phyloP scores from a whole-genome alignment of 495 filamentous ascomycete genomes.

The Viridothelium virens region DNA sequence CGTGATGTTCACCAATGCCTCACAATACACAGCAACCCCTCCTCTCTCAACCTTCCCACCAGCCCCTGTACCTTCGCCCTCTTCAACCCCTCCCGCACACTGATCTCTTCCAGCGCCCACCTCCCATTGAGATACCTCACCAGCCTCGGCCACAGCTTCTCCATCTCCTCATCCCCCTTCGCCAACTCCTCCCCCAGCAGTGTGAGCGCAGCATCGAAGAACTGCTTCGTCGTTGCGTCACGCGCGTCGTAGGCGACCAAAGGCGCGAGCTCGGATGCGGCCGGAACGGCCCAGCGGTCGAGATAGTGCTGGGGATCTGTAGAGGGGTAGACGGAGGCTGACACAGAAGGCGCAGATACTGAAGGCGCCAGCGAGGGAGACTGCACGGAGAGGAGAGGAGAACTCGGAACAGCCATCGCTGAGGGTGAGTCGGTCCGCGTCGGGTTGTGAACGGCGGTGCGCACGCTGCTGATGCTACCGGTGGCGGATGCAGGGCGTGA shows the following conservation, averaged over 20 bases:
- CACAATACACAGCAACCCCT: conserved; percentile 39
- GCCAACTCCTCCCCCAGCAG: conserved; percentile 11
- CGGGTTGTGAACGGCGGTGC: conserved; percentile 4
- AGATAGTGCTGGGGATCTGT: conserved; percentile 11
- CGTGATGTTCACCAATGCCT: conserved; percentile 47
- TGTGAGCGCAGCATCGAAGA: conserved; percentile 18
- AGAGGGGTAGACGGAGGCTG: not conserved
- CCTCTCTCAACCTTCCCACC: conserved; percentile 53
- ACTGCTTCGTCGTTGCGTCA: not conserved
- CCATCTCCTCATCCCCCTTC: conserved; percentile 31
- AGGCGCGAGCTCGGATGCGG: not conserved
- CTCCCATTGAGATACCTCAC: conserved; percentile 81
- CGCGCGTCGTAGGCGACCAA: not conserved
- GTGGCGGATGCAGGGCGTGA: conserved; percentile 1
- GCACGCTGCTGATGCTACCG: conserved; percentile 2
- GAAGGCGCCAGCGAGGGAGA: conserved; percentile 3
- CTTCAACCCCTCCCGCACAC: conserved; percentile 72
- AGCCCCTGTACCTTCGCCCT: conserved; percentile 70
- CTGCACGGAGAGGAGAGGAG: not conserved
- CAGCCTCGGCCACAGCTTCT: conserved; percentile 46
- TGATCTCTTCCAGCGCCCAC: conserved; percentile 80
- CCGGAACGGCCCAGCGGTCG: not conserved
- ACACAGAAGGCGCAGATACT: not conserved
- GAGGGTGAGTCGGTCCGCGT: not conserved
- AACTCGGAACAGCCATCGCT: conserved; percentile 20